Base-by-base conservation (phyloP, 2,329 filamentous ascomycete genomes). In the Bipolaris sorokiniana region DNA sequence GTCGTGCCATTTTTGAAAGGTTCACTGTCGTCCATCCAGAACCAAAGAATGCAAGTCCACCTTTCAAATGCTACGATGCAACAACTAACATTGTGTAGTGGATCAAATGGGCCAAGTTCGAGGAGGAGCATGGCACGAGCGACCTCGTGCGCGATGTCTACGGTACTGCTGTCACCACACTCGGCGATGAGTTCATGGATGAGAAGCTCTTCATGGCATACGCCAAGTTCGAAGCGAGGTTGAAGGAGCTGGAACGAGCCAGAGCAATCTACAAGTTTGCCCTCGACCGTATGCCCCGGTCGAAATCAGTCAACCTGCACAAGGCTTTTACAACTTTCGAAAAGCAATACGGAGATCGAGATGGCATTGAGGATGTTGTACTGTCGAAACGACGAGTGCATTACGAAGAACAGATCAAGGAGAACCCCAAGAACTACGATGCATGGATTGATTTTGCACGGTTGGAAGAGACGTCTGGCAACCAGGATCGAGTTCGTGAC, bases 91-190 rank as follows among this genome's bases (percentile, higher is more conserved):
- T n/a, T 34, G 2, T 16, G 34, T 5, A 52, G 28, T 58, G 51
- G 93, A 96, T 99, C 79, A 97, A 97, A 75, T 99, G 95, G 95
- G 90, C 94, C 58, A 90, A 91, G 61, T 99, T 98, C 66, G 95
- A 99, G 77, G 94, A 98, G 75, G 95, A 99, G 73, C 91, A 89
- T 66, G 95, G 95, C 7, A 97, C 92, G 1, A 94, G 89, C 71
- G 94, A 97, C 69, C 77, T 94, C 64, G 95, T 99, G 6, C 86
- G 95, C 20, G 92, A 98, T 61, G 94, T 98, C 0, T 98, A 92
- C 73, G 92, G 93, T 3, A 84, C 86, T 53, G 93, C 94, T 1
- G 89, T 98, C 31, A 94, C 98, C 74, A 88, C 91, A 0, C 79
- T 99, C 31, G 93, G 94, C 2, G 94, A 98, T 62, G 92, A 97